Conservation (phyloP, 2,329 filamentous ascomycete genomes). For the Penicillium hesseltinei region DNA sequence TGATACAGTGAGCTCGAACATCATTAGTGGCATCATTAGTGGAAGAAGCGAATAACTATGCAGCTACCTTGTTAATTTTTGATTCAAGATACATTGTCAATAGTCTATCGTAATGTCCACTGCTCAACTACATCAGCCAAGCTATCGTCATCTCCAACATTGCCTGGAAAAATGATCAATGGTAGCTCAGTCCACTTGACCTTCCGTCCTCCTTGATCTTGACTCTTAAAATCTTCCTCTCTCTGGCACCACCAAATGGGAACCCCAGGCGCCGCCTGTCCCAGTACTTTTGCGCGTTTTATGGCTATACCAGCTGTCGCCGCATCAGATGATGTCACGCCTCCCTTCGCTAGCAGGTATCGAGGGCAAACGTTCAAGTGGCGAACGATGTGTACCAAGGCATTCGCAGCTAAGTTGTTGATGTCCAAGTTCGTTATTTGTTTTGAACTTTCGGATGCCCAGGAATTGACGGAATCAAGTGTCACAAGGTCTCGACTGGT, state of each 20-base stretch:
- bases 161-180: neutral
- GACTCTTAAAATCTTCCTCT: neutral
- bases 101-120: neutral
- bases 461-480: neutral
- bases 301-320: neutral
- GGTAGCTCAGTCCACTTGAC: neutral
- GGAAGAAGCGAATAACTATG: too few species aligned
- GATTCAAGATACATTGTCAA: neutral
- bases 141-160: neutral
- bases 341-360: neutral
- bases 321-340: neutral
- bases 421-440: neutral
- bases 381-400: neutral
- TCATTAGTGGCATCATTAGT: too few species aligned
- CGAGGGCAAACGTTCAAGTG: neutral
- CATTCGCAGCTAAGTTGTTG: neutral
- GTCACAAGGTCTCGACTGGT: conserved; percentile 1
- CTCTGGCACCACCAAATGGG: neutral
- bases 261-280: neutral
- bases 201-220: neutral
- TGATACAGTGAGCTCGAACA: neutral
- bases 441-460: neutral
- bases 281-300: neutral
- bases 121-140: neutral
- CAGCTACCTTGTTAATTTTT: neutral